phyloP scores from a whole-genome alignment of 2,329 filamentous ascomycete species.

The Clonostachys sp. region DNA sequence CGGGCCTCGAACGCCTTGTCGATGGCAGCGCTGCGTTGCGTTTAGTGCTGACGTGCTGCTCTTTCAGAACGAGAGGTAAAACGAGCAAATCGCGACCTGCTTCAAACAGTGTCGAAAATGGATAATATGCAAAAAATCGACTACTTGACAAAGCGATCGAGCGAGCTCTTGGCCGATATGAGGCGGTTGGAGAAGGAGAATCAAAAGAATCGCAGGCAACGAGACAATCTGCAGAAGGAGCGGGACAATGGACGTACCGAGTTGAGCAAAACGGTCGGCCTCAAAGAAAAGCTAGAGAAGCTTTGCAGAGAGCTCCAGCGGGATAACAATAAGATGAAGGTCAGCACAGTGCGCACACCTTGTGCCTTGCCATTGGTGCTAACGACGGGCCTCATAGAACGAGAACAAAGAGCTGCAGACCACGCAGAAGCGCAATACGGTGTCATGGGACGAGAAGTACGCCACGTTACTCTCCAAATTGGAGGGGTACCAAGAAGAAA shows the following conservation, averaged over 20 bases:
- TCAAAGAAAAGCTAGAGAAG: constrained; percentile 97
- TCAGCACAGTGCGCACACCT: constrained; percentile 29
- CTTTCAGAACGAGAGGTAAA: constrained; percentile 82
- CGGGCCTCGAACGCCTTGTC: too few relatives aligned
- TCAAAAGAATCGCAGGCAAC: constrained; percentile 91
- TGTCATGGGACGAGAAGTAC: constrained; percentile 80
- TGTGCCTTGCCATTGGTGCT: neutral
- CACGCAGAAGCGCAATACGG: constrained; percentile 75
- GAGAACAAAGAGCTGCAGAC: constrained; percentile 92
- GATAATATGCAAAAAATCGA: constrained; percentile 90
- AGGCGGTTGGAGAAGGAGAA: constrained; percentile 93
- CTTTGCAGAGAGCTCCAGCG: constrained; percentile 89
- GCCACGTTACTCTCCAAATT: constrained; percentile 77
- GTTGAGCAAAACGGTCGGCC: constrained; percentile 79
- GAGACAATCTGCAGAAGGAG: constrained; percentile 92
- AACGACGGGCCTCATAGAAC: constrained; percentile 45
- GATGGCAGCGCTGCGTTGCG: neutral
- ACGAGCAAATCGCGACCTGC: constrained; percentile 86
- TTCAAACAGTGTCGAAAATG: constrained; percentile 85
- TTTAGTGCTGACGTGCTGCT: neutral
- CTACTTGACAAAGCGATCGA: constrained; percentile 83
- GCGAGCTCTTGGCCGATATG: constrained; percentile 89
- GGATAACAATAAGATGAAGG: constrained; percentile 98
- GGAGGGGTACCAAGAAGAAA: constrained; percentile 83
- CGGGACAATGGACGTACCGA: constrained; percentile 87